These are phyloP conservation scores for Sporodiniella umbellata DNA, from an alignment of 371 early-diverging fungal genomes.

Conservation along the genomic window DNA sequence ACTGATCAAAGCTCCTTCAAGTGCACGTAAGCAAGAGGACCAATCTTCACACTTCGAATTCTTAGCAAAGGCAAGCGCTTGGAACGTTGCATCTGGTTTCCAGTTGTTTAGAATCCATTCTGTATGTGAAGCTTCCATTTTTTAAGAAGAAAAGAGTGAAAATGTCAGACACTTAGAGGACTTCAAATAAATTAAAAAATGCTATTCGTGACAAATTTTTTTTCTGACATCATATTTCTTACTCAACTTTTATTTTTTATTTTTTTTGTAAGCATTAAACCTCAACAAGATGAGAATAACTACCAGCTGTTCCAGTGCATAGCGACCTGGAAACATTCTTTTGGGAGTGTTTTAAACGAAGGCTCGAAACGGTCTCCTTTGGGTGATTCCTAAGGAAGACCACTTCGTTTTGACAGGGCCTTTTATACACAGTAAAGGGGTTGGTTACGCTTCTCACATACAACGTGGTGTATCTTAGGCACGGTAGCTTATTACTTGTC, in stretches of 20 bases:
- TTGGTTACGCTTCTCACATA: conserved; percentile 6
- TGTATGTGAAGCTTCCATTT: too few relatives aligned
- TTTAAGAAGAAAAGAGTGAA: too few relatives aligned
- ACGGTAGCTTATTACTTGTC: background rate
- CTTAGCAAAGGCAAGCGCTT: conserved; percentile 8
- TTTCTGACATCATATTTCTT: too few relatives aligned
- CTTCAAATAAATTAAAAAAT: too few relatives aligned
- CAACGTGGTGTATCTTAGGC: background rate
- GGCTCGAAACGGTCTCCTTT: conserved; percentile 4
- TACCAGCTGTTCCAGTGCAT: conserved; percentile 11
- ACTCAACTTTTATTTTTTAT: background rate
- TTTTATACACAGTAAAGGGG: conserved; percentile 12
- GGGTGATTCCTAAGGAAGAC: conserved; percentile 7
- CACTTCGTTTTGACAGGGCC: conserved; percentile 13
- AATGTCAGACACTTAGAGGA: too few relatives aligned
- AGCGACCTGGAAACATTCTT: conserved; percentile 7
- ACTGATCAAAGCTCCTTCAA: conserved; percentile 2
- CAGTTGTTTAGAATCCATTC: conserved; percentile 10
- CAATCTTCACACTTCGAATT: conserved; percentile 6
- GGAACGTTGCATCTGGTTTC: background rate
- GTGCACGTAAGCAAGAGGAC: conserved; percentile 5
- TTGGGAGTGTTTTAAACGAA: conserved; percentile 10
- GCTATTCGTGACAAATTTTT: too few relatives aligned
- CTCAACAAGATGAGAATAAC: conserved; percentile 6
- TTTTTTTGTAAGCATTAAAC: background rate